Evolutionary conservation across 1,284 basidiomycete species (phyloP), one percentile per base, ranked within the genome.

Genomic region (Microbotryomycetes sp.): DNA sequence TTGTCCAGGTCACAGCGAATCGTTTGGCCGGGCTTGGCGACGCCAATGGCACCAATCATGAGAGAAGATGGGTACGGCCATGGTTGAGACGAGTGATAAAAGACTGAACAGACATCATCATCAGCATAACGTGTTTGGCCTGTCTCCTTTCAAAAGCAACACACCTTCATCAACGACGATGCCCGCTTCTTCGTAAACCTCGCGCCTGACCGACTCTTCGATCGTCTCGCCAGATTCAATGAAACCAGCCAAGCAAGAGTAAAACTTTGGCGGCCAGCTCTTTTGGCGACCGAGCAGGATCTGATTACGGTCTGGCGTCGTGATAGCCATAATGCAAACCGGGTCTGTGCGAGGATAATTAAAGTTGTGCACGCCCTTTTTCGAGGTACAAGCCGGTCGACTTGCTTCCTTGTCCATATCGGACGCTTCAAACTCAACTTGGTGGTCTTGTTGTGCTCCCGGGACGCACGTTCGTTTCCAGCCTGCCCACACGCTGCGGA

Each of bases 171-270:
- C 87, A 7, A 93, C 89, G 48, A 81, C 82, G 23, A 97, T 82
- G 5, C 94, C 94, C 0, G 90, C 88, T 76, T 97, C 94, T 75
- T 97, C 94, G 82, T 90, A 87, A 70, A 96, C 87, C 76, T 97
- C 94, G 30, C 94, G 81, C 63, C 84, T 81, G 18, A 97, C 92
- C 0, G 92, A 88, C 69, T 97, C 93, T 76, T 98, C 94, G 66
- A 97, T 88, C 0, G 87, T 85, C 76, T 96, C 92, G n/a, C 88
- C 91, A 2, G 91, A 89, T 74, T 96, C 91, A 57, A 73, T 83
- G 73, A 94, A 96, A 1, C 91, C 91, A 1, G 91, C 90, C 23
- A 94, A 77, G 54, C 89, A 89, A 5, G 89, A 92, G 76, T 91
- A 94, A 75, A 88, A 87, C 49, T 79, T 68, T 66, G 60, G 71